Percentiles rank a stretch among this genome's conserved stretches.
These are phyloP conservation scores for Chenopodium suecicum DNA, from an alignment of 148 eudicot species.

Conservation along the genomic window DNA sequence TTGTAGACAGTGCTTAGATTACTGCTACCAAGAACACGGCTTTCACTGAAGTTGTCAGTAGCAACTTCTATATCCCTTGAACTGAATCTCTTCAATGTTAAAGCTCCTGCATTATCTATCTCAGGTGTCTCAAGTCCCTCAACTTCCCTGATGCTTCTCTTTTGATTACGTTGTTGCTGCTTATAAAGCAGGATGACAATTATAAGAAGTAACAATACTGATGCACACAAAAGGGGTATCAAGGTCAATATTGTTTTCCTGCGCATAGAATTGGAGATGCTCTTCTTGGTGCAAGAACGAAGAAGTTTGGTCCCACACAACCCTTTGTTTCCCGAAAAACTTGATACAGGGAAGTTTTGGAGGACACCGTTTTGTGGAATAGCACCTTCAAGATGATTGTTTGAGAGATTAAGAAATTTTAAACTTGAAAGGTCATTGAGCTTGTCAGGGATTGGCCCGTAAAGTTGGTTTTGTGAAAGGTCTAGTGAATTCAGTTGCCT, in stretches of 20 bases:
- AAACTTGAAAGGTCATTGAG: constrained; percentile 39
- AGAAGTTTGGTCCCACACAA: constrained; percentile 61
- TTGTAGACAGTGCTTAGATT: constrained; percentile 76
- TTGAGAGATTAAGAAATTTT: constrained; percentile 61
- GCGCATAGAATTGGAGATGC: constrained; percentile 11
- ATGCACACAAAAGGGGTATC: constrained; percentile 41
- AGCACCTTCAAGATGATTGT: constrained; percentile 76
- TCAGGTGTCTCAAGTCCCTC: constrained; percentile 40
- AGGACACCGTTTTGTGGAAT: constrained; percentile 57
- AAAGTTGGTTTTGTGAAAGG: constrained; percentile 58
- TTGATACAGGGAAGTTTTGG: constrained; percentile 37
- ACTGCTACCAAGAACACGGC: constrained; percentile 58
- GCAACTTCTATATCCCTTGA: constrained; percentile 57
- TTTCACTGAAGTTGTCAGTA: constrained; percentile 56
- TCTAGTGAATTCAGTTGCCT: constrained; percentile 51
- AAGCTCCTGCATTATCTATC: constrained; percentile 33
- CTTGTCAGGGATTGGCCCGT: constrained; percentile 61
- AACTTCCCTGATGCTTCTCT: constrained; percentile 22
- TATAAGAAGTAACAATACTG: constrained; percentile 31
- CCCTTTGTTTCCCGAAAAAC: constrained; percentile 61
- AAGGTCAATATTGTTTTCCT: constrained; percentile 43
- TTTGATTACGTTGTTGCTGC: constrained; percentile 23
- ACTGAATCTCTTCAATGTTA: constrained; percentile 54
- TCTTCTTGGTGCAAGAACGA: constrained; percentile 37
- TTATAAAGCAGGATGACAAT: constrained; percentile 25